Conservation (phyloP, 192 early-diverging fungal species). For the Cetraspora pellucida region DNA sequence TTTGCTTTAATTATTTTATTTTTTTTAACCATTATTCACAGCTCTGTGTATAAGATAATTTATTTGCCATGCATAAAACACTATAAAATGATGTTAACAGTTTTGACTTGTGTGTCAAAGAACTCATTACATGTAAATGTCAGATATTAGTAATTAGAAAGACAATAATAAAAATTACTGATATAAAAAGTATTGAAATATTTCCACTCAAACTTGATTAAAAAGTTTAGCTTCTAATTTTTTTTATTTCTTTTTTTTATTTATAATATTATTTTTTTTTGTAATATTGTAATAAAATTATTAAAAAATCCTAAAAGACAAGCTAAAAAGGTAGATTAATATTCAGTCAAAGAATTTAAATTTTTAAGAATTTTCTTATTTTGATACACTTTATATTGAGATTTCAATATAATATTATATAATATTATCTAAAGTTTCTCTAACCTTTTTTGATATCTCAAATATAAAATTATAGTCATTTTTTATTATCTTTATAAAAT, state of each 20-base stretch:
- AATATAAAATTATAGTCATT: neutral
- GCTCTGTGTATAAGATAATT: neutral
- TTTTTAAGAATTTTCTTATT: neutral
- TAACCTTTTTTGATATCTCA: neutral
- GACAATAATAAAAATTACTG: neutral
- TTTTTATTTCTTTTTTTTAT: slow-evolving; percentile 18
- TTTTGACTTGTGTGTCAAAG: neutral
- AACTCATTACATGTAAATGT: neutral
- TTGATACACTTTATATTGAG: neutral
- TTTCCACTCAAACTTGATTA: neutral
- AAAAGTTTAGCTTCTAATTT: neutral
- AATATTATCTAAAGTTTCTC: slow-evolving; percentile 5
- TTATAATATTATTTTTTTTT: neutral
- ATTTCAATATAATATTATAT: no score
- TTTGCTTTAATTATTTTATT: neutral
- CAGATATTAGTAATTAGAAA: neutral
- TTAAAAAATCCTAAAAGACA: neutral
- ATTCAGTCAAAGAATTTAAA: neutral
- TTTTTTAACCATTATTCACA: neutral
- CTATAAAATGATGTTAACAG: neutral
- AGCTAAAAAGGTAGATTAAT: neutral
- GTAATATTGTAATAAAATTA: neutral
- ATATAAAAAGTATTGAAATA: neutral
- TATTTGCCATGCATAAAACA: neutral
- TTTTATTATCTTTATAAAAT: neutral